phyloP scores from a whole-genome alignment of 2,329 filamentous ascomycete genomes.

The Tolypocladium amazonense region DNA sequence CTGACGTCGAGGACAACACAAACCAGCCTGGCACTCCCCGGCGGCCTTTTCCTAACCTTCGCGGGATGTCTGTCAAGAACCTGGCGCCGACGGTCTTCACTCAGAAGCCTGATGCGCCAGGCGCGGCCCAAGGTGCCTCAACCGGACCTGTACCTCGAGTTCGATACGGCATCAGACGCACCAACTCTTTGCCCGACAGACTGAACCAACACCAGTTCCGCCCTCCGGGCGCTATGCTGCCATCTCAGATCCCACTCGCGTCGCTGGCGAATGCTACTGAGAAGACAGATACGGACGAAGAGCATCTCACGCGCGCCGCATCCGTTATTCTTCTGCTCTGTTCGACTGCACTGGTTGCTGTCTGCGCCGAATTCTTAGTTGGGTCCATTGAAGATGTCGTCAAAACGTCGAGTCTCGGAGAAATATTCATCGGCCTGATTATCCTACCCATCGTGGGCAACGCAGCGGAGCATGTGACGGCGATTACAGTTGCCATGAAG shows the following conservation, averaged over 20 bases:
- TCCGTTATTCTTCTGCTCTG: slow-evolving; percentile 52
- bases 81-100: slow-evolving; percentile 63
- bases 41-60: slow-evolving; percentile 43
- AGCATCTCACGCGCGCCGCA: slow-evolving; percentile 42
- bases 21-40: slow-evolving; percentile 10
- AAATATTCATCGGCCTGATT: slow-evolving; percentile 62
- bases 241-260: slow-evolving; percentile 31
- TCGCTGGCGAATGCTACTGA: slow-evolving; percentile 18
- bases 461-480: slow-evolving; percentile 62
- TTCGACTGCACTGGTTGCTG: slow-evolving; percentile 54
- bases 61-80: slow-evolving; percentile 53
- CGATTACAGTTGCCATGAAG: slow-evolving; percentile 59
- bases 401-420: slow-evolving; percentile 41
- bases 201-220: slow-evolving; percentile 37
- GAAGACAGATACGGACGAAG: slow-evolving; percentile 24
- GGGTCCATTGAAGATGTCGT: slow-evolving; percentile 56
- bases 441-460: slow-evolving; percentile 65
- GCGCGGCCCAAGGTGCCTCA: slow-evolving; percentile 15
- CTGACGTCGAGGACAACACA: slow-evolving; percentile 15
- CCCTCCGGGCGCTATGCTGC: slow-evolving; percentile 38
- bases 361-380: slow-evolving; percentile 62
- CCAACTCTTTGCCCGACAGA: slow-evolving; percentile 63
- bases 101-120: slow-evolving; percentile 24
- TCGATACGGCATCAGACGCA: slow-evolving; percentile 57
- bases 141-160: slow-evolving; percentile 43